These are phyloP conservation scores for Daedaleopsis nitida DNA, from an alignment of 768 basidiomycete genomes.

Conservation along the genomic window DNA sequence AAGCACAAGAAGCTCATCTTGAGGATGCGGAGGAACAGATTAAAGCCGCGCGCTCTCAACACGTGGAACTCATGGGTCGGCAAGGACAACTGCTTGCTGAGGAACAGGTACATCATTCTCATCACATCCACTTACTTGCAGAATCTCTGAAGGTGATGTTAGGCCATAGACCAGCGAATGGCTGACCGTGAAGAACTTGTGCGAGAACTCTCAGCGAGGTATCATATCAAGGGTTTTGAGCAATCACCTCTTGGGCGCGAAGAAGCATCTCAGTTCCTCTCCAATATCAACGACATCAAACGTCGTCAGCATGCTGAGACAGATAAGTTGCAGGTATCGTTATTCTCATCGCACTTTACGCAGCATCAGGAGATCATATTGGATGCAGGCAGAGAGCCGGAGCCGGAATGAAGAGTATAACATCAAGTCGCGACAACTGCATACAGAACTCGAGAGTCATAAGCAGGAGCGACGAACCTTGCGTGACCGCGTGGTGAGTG, in stretches of 20 bases:
- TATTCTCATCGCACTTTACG: not conserved
- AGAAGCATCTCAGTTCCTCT: conserved; percentile 73
- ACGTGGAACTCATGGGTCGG: conserved; percentile 56
- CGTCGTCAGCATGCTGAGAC: conserved; percentile 62
- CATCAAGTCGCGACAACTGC: conserved; percentile 55
- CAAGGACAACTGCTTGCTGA: conserved; percentile 75
- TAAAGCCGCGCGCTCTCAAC: conserved; percentile 45
- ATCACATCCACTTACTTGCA: not conserved
- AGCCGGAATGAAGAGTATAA: conserved; percentile 67
- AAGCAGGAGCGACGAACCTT: conserved; percentile 55
- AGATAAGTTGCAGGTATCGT: conserved; percentile 66
- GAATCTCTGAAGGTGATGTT: conserved; percentile 56
- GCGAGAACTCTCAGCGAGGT: conserved; percentile 63
- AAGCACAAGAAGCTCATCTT: conserved; percentile 49
- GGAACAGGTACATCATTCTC: conserved; percentile 53
- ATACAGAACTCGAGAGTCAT: conserved; percentile 52
- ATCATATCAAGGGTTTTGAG: conserved; percentile 75
- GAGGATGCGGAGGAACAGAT: conserved; percentile 69
- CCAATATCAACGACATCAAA: conserved; percentile 63
- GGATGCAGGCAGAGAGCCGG: conserved; percentile 53
- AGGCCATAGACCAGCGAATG: conserved; percentile 52
- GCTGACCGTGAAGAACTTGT: conserved; percentile 73
- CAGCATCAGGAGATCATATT: not conserved
- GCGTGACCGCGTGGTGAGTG: conserved; percentile 60
- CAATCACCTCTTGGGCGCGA: conserved; percentile 68